These are phyloP conservation scores for Striga asiatica DNA, from an alignment of 257 asterid genomes.

Conservation along the genomic window DNA sequence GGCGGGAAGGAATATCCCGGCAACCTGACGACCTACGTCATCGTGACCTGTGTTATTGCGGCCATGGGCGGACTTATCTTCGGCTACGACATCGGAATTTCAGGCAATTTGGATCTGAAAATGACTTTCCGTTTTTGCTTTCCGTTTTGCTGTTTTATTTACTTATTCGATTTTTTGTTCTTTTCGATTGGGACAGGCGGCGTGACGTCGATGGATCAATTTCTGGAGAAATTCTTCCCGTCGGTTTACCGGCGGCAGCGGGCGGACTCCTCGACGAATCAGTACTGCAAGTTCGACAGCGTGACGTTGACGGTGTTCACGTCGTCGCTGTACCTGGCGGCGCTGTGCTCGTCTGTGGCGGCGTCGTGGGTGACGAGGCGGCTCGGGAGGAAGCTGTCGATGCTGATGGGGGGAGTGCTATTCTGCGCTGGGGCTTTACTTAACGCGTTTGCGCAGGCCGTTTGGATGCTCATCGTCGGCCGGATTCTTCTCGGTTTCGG, in stretches of 20 bases:
- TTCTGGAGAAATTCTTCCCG: slow-evolving; percentile 55
- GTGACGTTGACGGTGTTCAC: slow-evolving; percentile 62
- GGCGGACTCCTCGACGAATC: slow-evolving; percentile 38
- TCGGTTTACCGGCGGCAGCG: slow-evolving; percentile 39
- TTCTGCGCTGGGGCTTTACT: slow-evolving; percentile 71
- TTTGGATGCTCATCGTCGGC: slow-evolving; percentile 70
- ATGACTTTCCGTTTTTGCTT: too few species aligned
- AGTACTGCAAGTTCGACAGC: slow-evolving; percentile 83
- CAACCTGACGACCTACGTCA: slow-evolving; percentile 50
- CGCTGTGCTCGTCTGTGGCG: slow-evolving; percentile 51
- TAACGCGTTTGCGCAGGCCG: slow-evolving; percentile 51
- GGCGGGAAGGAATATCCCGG: slow-evolving; percentile 62
- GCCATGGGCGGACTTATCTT: slow-evolving; percentile 94
- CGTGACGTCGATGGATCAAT: slow-evolving; percentile 77
- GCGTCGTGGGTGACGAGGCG: slow-evolving; percentile 59
- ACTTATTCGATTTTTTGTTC: neutral
- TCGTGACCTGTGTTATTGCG: slow-evolving; percentile 65
- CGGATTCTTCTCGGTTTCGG: slow-evolving; percentile 80
- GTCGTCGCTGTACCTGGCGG: slow-evolving; percentile 79
- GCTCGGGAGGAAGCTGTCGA: slow-evolving; percentile 57
- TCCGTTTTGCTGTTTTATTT: neutral
- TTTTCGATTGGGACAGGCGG: slow-evolving; percentile 52
- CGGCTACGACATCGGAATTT: slow-evolving; percentile 85
- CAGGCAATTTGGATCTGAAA: slow-evolving; percentile 34
- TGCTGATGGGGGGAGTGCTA: slow-evolving; percentile 63